Evolutionary conservation across 2,329 filamentous ascomycete genomes (phyloP), one percentile per base, ranked within the genome.

Genomic region (Capronia americana): DNA sequence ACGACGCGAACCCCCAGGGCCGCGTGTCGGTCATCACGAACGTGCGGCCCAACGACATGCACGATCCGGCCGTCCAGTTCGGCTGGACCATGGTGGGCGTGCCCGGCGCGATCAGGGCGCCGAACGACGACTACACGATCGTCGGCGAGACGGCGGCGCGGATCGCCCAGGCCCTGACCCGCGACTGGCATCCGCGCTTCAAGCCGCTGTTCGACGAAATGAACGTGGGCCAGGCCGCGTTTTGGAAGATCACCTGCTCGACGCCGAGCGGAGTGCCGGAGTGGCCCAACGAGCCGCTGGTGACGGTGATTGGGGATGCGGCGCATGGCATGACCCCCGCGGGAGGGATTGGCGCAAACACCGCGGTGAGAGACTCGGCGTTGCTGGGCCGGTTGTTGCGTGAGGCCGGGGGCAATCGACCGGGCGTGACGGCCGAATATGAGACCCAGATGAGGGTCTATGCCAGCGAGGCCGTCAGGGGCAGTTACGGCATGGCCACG

Each of bases 61-160:
- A 89, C 70, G 81, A 89, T 67, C 83, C 85, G 0, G 74, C 82
- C 48, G 63, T 87, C 1, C 64, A 84, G 24, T 88, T 90, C 66
- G 88, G 88, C 1, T 90, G 87, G 87, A 90, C 87, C 0, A 83
- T 90, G 83, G 80, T 77, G 3, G 87, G 81, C 4, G 76, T 82
- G 20, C 86, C 87, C 0, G 87, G 87, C 2, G 82, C 85, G 0
- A 85, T 90, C 66, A 74, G 77, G 0, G 78, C 85, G 0, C 87
- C 87, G 0, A 87, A 88, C 69, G 81, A 90, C 68, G 81, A 90
- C 74, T 86, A 85, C 74, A 77, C 83, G 4, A 84, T 89, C 38
- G 80, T 87, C 1, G 87, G 87, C 17, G 80, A 81, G 50, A 75
- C 70, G 30, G 71, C 74, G 7, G 69, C 69, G 17, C 65, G 69